Evolutionary conservation across 2,329 filamentous ascomycete species (phyloP).

Genomic region (Dothideomycetes sp.): DNA sequence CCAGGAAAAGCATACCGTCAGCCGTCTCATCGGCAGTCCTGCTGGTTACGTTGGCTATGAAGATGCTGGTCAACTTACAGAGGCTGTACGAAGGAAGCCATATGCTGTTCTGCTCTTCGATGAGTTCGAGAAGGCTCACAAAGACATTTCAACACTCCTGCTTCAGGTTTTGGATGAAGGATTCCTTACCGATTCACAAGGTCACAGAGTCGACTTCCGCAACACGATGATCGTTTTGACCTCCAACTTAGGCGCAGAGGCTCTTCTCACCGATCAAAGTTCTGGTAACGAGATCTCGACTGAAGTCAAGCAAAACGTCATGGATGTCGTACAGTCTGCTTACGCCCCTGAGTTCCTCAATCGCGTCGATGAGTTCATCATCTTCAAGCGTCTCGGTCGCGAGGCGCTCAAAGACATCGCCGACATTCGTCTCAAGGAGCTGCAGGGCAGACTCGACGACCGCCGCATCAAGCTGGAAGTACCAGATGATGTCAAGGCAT

Average conservation of each 20-base stretch:
- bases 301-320: slow-evolving; percentile 67
- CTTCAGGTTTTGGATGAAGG: slow-evolving; percentile 94
- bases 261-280: slow-evolving; percentile 54
- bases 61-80: slow-evolving; percentile 89
- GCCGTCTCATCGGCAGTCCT: slow-evolving; percentile 80
- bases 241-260: slow-evolving; percentile 87
- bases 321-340: slow-evolving; percentile 68
- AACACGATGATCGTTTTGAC: slow-evolving; percentile 96
- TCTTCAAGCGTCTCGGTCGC: slow-evolving; percentile 79
- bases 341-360: slow-evolving; percentile 95
- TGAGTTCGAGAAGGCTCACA: slow-evolving; percentile 95
- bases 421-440: slow-evolving; percentile 77
- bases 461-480: slow-evolving; percentile 71
- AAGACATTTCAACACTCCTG: slow-evolving; percentile 83
- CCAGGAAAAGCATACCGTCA: slow-evolving; percentile 94
- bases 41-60: slow-evolving; percentile 96
- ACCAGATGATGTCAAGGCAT: slow-evolving; percentile 62
- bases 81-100: slow-evolving; percentile 87
- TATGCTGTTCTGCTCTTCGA: slow-evolving; percentile 94
- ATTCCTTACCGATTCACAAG: slow-evolving; percentile 89
- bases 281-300: slow-evolving; percentile 47
- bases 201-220: slow-evolving; percentile 91
- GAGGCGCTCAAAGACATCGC: slow-evolving; percentile 82
- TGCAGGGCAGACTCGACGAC: slow-evolving; percentile 75
- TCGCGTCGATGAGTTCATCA: slow-evolving; percentile 90